Percentiles rank a stretch among this genome's conserved stretches.
phyloP scores from a whole-genome alignment of 805 yeast genomes.

The Ogataea minuta region DNA sequence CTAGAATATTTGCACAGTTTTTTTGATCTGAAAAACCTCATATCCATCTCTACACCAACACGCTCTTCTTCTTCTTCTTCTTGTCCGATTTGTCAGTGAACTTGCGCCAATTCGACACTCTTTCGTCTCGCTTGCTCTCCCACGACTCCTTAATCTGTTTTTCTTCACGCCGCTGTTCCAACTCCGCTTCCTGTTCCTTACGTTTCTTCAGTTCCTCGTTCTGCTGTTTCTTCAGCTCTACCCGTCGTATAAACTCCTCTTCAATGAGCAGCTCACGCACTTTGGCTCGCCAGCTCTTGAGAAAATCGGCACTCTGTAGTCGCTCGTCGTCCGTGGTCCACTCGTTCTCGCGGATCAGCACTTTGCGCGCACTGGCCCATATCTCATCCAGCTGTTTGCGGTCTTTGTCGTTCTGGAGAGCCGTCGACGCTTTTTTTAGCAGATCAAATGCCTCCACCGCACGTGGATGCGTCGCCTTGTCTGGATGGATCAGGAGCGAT shows the following conservation, averaged over 20 bases:
- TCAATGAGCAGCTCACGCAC: constrained; percentile 45
- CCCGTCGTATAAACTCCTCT: constrained; percentile 42
- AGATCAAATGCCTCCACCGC: constrained; percentile 66
- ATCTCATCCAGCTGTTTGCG: constrained; percentile 43
- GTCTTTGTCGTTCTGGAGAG: constrained; percentile 36
- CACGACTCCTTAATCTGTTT: constrained; percentile 45
- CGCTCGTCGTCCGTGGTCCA: constrained; percentile 40
- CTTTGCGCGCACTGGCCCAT: constrained; percentile 42
- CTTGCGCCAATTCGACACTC: constrained; percentile 61
- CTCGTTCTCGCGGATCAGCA: constrained; percentile 36
- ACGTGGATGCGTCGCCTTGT: constrained; percentile 50
- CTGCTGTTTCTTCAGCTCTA: constrained; percentile 41
- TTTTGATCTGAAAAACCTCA: background rate
- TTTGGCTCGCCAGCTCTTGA: constrained; percentile 40
- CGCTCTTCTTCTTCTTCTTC: constrained; percentile 46
- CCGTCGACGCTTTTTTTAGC: constrained; percentile 53
- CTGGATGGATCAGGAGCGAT: constrained; percentile 69
- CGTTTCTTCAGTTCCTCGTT: constrained; percentile 40
- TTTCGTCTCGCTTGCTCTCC: constrained; percentile 57
- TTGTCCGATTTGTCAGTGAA: constrained; percentile 44
- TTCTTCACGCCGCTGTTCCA: constrained; percentile 30
- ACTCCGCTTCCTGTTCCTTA: constrained; percentile 33
- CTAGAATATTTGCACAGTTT: background rate
- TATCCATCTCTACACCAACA: constrained; percentile 35
- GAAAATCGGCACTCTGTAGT: constrained; percentile 35